These are phyloP conservation scores for Moesziomyces globuligerus DNA, from an alignment of 1,284 basidiomycete genomes.

Conservation along the genomic window DNA sequence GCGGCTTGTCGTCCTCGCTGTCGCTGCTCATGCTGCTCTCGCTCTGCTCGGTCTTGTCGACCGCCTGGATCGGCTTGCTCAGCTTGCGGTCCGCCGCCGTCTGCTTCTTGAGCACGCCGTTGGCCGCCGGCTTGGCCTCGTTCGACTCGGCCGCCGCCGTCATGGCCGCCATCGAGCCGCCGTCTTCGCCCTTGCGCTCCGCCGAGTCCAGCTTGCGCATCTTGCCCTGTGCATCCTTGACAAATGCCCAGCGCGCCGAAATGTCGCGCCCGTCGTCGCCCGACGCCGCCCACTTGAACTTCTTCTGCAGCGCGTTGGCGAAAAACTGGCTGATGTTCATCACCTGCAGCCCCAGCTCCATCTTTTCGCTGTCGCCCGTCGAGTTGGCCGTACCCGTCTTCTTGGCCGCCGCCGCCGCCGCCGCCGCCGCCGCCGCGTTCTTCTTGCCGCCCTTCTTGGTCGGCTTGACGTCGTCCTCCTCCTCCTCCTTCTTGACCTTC, in stretches of 20 bases:
- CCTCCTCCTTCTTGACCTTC: conserved; percentile 56
- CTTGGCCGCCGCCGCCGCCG: neutral
- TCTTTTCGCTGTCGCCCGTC: conserved; percentile 60
- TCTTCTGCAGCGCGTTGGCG: conserved; percentile 65
- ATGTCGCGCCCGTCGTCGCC: conserved; percentile 56
- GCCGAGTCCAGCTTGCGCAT: conserved; percentile 59
- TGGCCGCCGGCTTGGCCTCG: conserved; percentile 22
- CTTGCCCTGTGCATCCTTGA: conserved; percentile 58
- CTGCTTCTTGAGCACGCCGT: conserved; percentile 33
- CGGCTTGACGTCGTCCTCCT: conserved; percentile 42
- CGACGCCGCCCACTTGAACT: conserved; percentile 64
- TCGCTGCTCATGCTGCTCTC: conserved; percentile 27
- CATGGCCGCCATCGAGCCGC: conserved; percentile 45
- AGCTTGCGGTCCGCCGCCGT: conserved; percentile 28
- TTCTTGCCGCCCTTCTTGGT: conserved; percentile 38
- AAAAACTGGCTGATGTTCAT: conserved; percentile 64
- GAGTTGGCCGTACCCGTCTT: conserved; percentile 42
- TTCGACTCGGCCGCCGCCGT: conserved; percentile 33
- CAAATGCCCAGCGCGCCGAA: conserved; percentile 58
- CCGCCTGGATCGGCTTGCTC: conserved; percentile 27
- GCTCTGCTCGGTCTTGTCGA: conserved; percentile 32
- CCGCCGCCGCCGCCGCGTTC: conserved; percentile 4
- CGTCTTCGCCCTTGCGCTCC: conserved; percentile 39
- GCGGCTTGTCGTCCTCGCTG: conserved; percentile 44
- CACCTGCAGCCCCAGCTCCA: conserved; percentile 62